A percentile compares a stretch with the other conserved stretches of the same genome.
These are phyloP conservation scores for Isoetes engelmannii DNA, from an alignment of 83 land plant genomes.

Conservation along the genomic window DNA sequence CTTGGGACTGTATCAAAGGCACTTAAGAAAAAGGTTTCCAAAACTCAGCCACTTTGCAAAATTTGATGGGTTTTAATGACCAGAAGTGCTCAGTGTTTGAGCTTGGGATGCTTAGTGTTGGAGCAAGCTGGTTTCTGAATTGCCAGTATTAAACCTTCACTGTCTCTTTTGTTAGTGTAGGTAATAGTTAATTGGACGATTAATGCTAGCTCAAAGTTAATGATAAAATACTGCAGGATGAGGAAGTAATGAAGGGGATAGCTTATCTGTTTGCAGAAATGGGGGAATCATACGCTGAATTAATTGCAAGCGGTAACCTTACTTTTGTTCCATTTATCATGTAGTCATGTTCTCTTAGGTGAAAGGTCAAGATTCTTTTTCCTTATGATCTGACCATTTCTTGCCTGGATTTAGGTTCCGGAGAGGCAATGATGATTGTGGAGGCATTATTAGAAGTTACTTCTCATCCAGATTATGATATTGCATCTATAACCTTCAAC, in stretches of 20 bases:
- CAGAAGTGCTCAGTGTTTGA: too few relatives aligned
- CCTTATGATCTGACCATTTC: background rate
- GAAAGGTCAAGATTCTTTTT: background rate
- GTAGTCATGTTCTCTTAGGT: background rate
- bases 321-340: background rate
- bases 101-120: too few relatives aligned
- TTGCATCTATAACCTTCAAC: conserved; percentile 90
- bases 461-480: conserved; percentile 84
- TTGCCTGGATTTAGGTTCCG: conserved; percentile 49
- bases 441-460: conserved; percentile 81
- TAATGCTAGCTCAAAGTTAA: background rate
- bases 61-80: too few relatives aligned
- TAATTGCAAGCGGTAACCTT: conserved; percentile 88
- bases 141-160: too few relatives aligned
- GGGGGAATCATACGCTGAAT: conserved; percentile 92
- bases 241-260: conserved; percentile 87
- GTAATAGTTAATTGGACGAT: too few relatives aligned
- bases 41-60: too few relatives aligned
- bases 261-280: conserved; percentile 93
- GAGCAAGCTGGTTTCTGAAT: too few relatives aligned
- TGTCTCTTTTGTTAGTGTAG: too few relatives aligned
- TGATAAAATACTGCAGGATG: conserved; percentile 50
- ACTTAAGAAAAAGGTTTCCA: too few relatives aligned
- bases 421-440: conserved; percentile 79
- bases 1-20: too few relatives aligned